phyloP scores from a whole-genome alignment of 306 rosid genomes.

The Cajanus cajan region DNA sequence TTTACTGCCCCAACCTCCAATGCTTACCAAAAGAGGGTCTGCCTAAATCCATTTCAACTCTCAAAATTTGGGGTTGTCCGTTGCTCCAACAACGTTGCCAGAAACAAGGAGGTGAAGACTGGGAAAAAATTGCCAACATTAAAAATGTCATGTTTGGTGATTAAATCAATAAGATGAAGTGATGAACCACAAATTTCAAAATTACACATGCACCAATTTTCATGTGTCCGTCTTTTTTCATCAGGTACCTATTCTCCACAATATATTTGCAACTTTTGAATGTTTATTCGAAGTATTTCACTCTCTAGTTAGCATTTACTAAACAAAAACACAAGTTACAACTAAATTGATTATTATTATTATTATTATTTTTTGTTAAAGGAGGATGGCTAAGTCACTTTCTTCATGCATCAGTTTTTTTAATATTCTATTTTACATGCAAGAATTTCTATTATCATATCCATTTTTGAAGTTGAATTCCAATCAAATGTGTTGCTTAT shows the following conservation, averaged over 20 bases:
- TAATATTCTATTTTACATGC: not conserved
- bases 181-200: not conserved
- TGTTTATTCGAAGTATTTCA: not conserved
- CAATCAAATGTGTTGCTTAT: no score
- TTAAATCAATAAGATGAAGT: not conserved
- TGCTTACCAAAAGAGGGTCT: not conserved
- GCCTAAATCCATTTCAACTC: not conserved
- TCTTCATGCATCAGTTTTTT: not conserved
- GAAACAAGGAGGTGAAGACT: not conserved
- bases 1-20: not conserved
- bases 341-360: not conserved
- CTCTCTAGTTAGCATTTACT: not conserved
- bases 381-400: not conserved
- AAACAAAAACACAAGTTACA: not conserved
- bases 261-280: not conserved
- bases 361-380: not conserved
- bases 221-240: not conserved
- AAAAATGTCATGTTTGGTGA: not conserved
- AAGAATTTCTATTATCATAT: not conserved
- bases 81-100: not conserved
- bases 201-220: not conserved
- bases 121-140: not conserved
- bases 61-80: not conserved
- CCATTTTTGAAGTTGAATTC: no score
- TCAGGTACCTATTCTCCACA: not conserved